Base-by-base conservation (phyloP, 1,139 yeast genomes). In the Geotrichum aggregatum region DNA sequence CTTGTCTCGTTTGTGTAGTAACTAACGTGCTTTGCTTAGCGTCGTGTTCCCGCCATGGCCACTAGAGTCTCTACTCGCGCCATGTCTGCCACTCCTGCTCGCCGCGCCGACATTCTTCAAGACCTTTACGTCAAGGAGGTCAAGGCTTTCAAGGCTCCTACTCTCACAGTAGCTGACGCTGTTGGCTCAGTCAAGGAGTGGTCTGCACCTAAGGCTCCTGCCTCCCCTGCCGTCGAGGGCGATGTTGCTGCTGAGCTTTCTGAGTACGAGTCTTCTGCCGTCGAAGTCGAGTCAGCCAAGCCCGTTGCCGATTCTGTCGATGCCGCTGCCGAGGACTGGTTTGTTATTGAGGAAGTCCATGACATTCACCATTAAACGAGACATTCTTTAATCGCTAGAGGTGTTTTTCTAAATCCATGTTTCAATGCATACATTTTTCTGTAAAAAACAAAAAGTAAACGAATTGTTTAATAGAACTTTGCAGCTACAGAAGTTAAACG, bases 61-160 rank as follows among this genome's bases (percentile, higher is more conserved):
- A 36, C 51, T 34, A 28, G 49, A n/a, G 50, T 40, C 28, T 18
- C 48, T 28, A 31, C 24, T 30, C 52, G 54, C 41, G 47, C 54
- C 36, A 40, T 54, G 41, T 49, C 55, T 28, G 50, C 50, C 44
- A 48, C 55, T 33, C 44, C 55, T 21, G 47, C 45, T 43, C 45
- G 50, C 42, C 51, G 52, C 16, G 47, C 59, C 52, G 83, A 88
- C 76, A 78, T 86, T 69, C 74, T 91, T 67, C 81, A 88, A 71
- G 96, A 91, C 62, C 79, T 91, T 63, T 92, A 91, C 76, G 75
- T 91, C 67, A 84, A 79, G 72, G 95, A 88, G 73, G 77, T 92
- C 74, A 87, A 84, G 76, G 82, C 82, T 57, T 88, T 85, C 82
- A 87, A 89, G 78, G 91, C 96, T 68, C 79, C 84, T 59, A 83